These are phyloP conservation scores for Melocanna baccifera DNA, from an alignment of 176 grass and related monocot genomes.

Conservation along the genomic window DNA sequence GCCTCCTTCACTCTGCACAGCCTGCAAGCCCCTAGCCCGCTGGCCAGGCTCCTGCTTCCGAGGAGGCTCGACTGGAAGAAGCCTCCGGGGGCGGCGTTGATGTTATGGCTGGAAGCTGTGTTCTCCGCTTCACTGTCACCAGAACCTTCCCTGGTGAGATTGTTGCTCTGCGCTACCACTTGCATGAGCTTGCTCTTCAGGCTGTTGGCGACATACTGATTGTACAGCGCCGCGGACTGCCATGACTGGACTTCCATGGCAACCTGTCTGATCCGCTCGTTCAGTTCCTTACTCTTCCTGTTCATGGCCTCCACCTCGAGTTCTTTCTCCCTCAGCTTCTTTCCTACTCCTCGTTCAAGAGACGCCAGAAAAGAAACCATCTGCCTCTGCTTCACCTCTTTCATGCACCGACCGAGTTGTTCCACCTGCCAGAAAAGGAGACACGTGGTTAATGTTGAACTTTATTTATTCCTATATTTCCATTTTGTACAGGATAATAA, in stretches of 20 bases:
- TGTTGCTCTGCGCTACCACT: conserved; percentile 34
- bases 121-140: conserved; percentile 52
- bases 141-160: conserved; percentile 42
- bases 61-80: conserved; percentile 31
- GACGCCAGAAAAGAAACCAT: conserved; percentile 33
- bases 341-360: conserved; percentile 41
- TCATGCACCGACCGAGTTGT: conserved; percentile 37
- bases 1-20: conserved; percentile 31
- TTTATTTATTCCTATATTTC: background rate
- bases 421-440: conserved; percentile 27
- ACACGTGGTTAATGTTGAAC: background rate
- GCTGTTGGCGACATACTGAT: conserved; percentile 35
- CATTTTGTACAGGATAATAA: background rate
- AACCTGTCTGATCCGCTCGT: conserved; percentile 46
- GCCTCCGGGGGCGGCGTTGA: background rate
- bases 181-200: conserved; percentile 48
- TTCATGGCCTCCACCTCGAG: conserved; percentile 47
- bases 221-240: conserved; percentile 42
- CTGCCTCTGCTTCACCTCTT: conserved; percentile 41
- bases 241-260: conserved; percentile 53
- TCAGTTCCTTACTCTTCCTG: conserved; percentile 50
- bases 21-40: conserved; percentile 28
- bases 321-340: conserved; percentile 57
- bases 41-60: background rate
- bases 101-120: conserved; percentile 6